Conservation (phyloP, 1,284 basidiomycete species). For the Leccinum fuscescens region DNA sequence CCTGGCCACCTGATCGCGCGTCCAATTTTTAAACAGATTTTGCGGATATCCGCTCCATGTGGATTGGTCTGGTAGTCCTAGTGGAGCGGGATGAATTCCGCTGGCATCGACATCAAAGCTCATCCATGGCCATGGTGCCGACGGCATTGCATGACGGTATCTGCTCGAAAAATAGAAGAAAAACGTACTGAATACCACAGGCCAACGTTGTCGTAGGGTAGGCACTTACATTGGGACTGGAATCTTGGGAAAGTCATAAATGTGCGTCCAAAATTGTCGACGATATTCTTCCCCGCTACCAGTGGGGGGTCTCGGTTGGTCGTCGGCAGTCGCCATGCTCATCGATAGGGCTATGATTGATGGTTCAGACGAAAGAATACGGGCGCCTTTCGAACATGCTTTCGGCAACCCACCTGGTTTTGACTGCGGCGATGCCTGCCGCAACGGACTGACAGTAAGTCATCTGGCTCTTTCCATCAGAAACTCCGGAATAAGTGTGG, state of each 20-base stretch:
- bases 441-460: background rate
- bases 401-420: background rate
- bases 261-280: slow-evolving; percentile 1
- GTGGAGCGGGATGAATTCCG: background rate
- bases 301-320: background rate
- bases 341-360: slow-evolving; percentile 6
- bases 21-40: slow-evolving; percentile 51
- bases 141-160: slow-evolving; percentile 36
- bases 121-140: slow-evolving; percentile 38
- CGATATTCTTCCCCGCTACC: background rate
- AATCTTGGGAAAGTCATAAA: slow-evolving; percentile 10
- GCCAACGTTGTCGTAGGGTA: background rate
- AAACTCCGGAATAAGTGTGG: slow-evolving; percentile 9
- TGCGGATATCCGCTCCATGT: slow-evolving; percentile 43
- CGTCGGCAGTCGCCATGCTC: slow-evolving; percentile 2
- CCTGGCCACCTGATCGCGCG: slow-evolving; percentile 38
- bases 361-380: slow-evolving; percentile 1
- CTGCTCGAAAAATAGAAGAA: slow-evolving; percentile 10
- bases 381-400: background rate
- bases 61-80: background rate
- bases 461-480: slow-evolving; percentile 18
- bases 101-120: slow-evolving; percentile 21
- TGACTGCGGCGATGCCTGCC: background rate
- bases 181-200: background rate
- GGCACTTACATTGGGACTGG: slow-evolving; percentile 27